Evolutionary conservation across 2,329 filamentous ascomycete genomes (phyloP), one percentile per base, ranked within the genome.

Genomic region (Calonectria henricotiae): DNA sequence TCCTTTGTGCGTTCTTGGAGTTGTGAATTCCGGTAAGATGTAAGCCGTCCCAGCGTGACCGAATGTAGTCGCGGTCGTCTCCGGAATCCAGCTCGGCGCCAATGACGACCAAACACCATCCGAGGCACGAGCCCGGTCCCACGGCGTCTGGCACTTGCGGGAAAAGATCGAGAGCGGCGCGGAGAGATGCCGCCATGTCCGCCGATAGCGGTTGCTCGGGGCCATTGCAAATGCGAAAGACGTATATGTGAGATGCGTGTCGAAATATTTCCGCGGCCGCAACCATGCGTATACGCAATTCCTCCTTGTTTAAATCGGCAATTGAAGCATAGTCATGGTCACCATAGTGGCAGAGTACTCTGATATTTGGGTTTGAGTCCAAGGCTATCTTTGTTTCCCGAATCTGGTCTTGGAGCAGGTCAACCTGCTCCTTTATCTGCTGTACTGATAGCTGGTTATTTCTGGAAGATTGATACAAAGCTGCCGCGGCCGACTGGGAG

Each of bases 1-100:
- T 58, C 4, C 51, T 58, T 35, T 58, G 51, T 9, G 51, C 51
- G 25, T 58, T 58, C 20, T 58, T 58, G 12, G 51, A 58, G 20
- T 58, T 58, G 32, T 58, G 51, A 6, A 58, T 58, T 13, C 51
- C 51, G 4, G 51, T 58, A 9, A 58, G 17, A 27, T 58, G 51
- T 6, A 58, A 13, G 20, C 51, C 51, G 15, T 58, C 51, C 51
- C 51, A 58, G 20, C 51, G 51, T 6, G 51, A 58, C 12, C 51
- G 32, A 7, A 58, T 58, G 12, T 58, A 58, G 35, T 58, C 51
- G 12, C 51, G 32, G 32, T 58, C 51, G 15, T 58, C 51, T 39
- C 51, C 51, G 3, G 51, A 58, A 58, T 58, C 51, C 13, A 58
- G 13, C 35, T 58, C 51, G 3, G 51, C 35, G 3, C 51, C 51